A percentile compares a stretch with the other conserved stretches of the same genome.
These are phyloP conservation scores for Erucastrum elatum DNA, from an alignment of 345 rosid genomes.

Conservation along the genomic window DNA sequence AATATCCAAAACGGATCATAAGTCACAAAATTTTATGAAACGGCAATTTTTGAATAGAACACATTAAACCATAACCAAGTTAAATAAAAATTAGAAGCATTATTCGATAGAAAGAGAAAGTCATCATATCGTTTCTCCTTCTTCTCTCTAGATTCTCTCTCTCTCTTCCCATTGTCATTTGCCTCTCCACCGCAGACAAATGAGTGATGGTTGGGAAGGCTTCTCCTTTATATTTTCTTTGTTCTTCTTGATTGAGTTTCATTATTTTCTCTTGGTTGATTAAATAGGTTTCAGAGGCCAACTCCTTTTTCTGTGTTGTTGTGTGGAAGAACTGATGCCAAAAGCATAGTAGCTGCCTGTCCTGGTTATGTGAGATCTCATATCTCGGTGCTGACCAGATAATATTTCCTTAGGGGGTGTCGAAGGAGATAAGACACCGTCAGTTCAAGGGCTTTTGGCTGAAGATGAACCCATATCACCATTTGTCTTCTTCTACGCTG, in stretches of 20 bases:
- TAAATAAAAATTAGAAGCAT: too few species aligned
- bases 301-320: too few species aligned
- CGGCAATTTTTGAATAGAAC: too few species aligned
- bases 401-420: background rate
- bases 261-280: background rate
- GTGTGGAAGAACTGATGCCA: background rate
- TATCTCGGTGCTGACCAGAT: background rate
- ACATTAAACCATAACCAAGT: too few species aligned
- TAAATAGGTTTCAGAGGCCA: background rate
- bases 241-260: background rate
- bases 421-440: background rate
- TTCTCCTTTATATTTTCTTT: too few species aligned
- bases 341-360: background rate
- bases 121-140: background rate
- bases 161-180: background rate
- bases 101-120: too few species aligned
- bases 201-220: too few species aligned
- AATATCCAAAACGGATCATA: background rate
- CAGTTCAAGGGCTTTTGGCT: too few species aligned
- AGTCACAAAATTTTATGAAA: too few species aligned
- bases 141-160: too few species aligned
- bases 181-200: background rate
- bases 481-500: too few species aligned
- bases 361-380: background rate
- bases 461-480: too few species aligned